Evolutionary conservation across 129 eudicot species (phyloP).

Genomic region (Tagetes erecta): DNA sequence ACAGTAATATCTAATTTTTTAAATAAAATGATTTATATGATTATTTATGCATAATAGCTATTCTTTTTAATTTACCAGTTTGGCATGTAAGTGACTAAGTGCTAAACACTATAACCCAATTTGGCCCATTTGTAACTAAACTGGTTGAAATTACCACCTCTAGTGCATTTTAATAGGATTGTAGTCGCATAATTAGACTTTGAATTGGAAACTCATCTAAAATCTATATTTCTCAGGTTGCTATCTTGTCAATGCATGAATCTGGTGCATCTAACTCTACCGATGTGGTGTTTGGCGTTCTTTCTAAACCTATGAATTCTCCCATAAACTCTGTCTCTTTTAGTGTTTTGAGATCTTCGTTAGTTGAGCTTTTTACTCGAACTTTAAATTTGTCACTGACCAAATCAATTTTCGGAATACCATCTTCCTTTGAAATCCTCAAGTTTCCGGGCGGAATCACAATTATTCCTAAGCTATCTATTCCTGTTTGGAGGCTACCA

Average conservation of each 20-base stretch:
- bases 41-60: no score
- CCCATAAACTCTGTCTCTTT: conserved; percentile 49
- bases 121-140: background rate
- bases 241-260: conserved; percentile 66
- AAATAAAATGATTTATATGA: background rate
- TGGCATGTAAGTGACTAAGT: background rate
- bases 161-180: background rate
- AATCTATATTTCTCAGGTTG: conserved; percentile 47
- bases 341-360: conserved; percentile 55
- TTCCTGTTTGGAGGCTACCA: conserved; percentile 38
- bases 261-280: conserved; percentile 57
- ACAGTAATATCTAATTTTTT: background rate
- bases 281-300: conserved; percentile 68
- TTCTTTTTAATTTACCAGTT: background rate
- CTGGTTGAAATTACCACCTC: background rate
- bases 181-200: background rate
- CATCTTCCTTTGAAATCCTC: conserved; percentile 61
- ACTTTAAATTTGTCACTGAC: conserved; percentile 62
- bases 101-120: background rate
- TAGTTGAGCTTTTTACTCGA: conserved; percentile 59
- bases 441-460: conserved; percentile 72
- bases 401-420: conserved; percentile 58
- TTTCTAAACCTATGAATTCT: conserved; percentile 52
- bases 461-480: conserved; percentile 50
- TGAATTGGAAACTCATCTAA: background rate